Percentiles rank a stretch among this genome's conserved stretches.
Conservation (phyloP, 148 eudicot genomes). For the Suaeda aralocaspica region DNA sequence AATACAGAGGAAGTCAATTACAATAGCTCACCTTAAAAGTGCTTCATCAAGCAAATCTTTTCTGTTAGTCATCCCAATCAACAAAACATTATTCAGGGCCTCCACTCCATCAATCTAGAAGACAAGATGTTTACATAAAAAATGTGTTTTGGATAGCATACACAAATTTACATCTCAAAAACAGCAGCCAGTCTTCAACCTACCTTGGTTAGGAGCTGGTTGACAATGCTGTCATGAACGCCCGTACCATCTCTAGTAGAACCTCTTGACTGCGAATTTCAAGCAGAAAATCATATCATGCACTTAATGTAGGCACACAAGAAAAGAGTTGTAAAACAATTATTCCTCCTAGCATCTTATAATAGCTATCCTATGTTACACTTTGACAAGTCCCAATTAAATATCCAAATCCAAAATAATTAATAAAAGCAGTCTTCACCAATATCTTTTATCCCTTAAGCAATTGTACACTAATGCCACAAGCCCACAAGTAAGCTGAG, state of each 20-base stretch:
- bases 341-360: neutral
- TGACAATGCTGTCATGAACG: slow-evolving; percentile 96
- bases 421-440: neutral
- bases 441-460: neutral
- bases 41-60: slow-evolving; percentile 99
- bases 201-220: slow-evolving; percentile 96
- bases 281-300: slow-evolving; percentile 1
- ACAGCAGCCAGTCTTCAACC: slow-evolving; percentile 14
- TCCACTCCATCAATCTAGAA: slow-evolving; percentile 97
- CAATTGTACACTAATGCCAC: neutral
- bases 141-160: neutral
- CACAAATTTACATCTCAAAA: neutral
- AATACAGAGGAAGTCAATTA: neutral
- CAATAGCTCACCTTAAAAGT: slow-evolving; percentile 62
- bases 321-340: neutral
- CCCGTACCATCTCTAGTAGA: slow-evolving; percentile 99
- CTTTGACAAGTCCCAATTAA: neutral
- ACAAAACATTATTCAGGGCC: slow-evolving; percentile 89
- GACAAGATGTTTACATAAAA: neutral
- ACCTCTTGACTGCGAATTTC: slow-evolving; percentile 77
- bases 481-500: neutral
- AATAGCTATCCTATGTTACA: neutral
- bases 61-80: slow-evolving; percentile 98
- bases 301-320: neutral
- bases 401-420: neutral